These are phyloP conservation scores for Lipomyces spencermartinsiae DNA, from an alignment of 805 yeast genomes.

Conservation along the genomic window DNA sequence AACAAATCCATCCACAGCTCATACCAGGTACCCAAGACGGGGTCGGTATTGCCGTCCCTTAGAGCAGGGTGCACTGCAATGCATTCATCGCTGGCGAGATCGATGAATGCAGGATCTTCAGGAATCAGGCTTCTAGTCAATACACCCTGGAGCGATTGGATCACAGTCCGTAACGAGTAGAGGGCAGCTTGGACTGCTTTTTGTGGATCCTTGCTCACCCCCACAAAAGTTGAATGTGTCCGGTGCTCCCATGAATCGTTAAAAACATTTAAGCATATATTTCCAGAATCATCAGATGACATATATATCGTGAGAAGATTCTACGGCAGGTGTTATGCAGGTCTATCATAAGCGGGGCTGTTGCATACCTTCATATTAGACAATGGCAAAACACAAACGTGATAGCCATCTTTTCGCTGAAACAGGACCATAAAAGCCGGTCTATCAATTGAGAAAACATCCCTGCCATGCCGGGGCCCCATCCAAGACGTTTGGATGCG, in stretches of 20 bases:
- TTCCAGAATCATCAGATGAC: slow-evolving; percentile 24
- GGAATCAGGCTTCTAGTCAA: background rate
- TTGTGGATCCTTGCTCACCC: slow-evolving; percentile 32
- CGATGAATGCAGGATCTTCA: background rate
- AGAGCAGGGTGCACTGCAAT: slow-evolving; percentile 13
- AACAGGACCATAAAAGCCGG: slow-evolving; percentile 29
- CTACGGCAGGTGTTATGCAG: slow-evolving; percentile 3
- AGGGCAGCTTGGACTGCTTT: slow-evolving; percentile 33
- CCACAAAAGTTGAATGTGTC: slow-evolving; percentile 36
- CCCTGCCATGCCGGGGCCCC: slow-evolving; percentile 35
- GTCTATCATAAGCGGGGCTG: background rate
- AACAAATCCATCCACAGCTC: slow-evolving; percentile 42
- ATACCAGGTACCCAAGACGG: slow-evolving; percentile 34
- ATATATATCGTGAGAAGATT: slow-evolving; percentile 21
- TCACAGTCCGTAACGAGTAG: slow-evolving; percentile 24
- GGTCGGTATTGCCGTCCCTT: slow-evolving; percentile 4
- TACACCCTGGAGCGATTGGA: slow-evolving; percentile 8
- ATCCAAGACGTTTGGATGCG: slow-evolving; percentile 33
- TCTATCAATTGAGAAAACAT: slow-evolving; percentile 24
- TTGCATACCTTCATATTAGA: slow-evolving; percentile 36
- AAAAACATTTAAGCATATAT: slow-evolving; percentile 21
- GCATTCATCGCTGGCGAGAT: background rate
- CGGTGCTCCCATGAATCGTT: slow-evolving; percentile 31
- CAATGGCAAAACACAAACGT: slow-evolving; percentile 40
- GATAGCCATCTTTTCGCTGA: slow-evolving; percentile 39